phyloP scores from a whole-genome alignment of 78 protist species.

The Dictyostelium discoideum region dicty_2.7 NC_007090.3:852501-853000 shows the following conservation, averaged over 20 bases:
- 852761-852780: not conserved
- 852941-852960: not conserved
- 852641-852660: not conserved
- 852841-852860: not conserved
- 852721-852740: not conserved
- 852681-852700: not conserved
- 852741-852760: not conserved
- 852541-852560: not conserved
- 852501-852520: too few species aligned
- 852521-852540: not conserved
- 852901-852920: not conserved
- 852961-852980: not conserved
- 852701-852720: not conserved
- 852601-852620: not conserved
- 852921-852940: too few species aligned
- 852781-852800: not conserved
- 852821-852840: not conserved
- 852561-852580: not conserved
- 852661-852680: not conserved
- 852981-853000: too few species aligned
- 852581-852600: not conserved
- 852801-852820: not conserved
- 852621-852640: too few species aligned
- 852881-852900: too few species aligned
- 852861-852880: not conserved